Evolutionary conservation across 2,329 filamentous ascomycete species (phyloP), one percentile per base, ranked within the genome.

Genomic region (Nigrospora oryzae): DNA sequence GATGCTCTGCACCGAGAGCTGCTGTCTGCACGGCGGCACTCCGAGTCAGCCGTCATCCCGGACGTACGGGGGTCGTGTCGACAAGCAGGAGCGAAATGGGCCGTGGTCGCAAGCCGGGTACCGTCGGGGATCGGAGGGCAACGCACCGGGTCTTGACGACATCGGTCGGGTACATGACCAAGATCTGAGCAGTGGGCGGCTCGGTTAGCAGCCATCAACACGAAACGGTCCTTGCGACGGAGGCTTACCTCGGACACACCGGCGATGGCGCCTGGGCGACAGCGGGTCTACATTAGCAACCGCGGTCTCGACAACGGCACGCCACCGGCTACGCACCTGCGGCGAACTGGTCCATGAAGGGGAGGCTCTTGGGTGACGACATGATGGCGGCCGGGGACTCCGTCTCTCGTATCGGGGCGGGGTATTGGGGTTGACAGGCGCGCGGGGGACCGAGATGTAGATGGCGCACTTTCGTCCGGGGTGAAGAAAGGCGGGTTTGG

Each of bases 101-200:
- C 23, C 5, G 23, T 10, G 23, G 23, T 28, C 23, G 23, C 23
- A 28, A 28, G 10, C 23, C 23, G 8, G 23, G 23, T 7, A 5
- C 5, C 5, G 23, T 28, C 23, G 23, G 23, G 23, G 10, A 28
- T 28, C 8, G 5, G 51, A 45, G 37, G 37, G 66, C 83, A 77
- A 79, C 93, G 86, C 95, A 86, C 84, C 91, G 79, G 53, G 93
- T 97, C 79, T 97, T 97, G 67, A 97, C 89, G 47, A 98, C 93
- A 66, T 98, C 93, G 66, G 98, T 77, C 56, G 93, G 93, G 74
- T 98, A 98, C 87, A 94, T 94, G 48, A 93, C 78, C 68, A 93
- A 71, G 71, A 94, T 94, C 88, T 94, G 70, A 30, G 19, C 19
- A 40, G 30, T 6, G 17, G 28, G 13, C 36, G 23, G 23, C 2